phyloP scores from a whole-genome alignment of 75 land plant species.

The Sequoiadendron giganteum region DNA sequence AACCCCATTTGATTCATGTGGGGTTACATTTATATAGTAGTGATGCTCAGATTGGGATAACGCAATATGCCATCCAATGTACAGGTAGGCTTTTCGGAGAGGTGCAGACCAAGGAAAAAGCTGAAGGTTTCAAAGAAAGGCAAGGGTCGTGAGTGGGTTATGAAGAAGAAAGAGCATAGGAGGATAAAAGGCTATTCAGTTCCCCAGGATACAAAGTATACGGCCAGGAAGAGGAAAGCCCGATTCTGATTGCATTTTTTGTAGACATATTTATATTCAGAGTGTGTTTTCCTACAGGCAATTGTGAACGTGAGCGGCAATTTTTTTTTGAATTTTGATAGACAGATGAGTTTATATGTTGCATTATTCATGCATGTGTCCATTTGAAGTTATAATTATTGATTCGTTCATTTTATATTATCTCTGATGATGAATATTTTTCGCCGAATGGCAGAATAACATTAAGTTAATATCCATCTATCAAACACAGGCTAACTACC shows the following conservation, averaged over 20 bases:
- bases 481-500: too few relatives aligned
- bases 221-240: conserved; percentile 86
- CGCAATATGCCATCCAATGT: conserved; percentile 6
- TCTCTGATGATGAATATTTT: neutral
- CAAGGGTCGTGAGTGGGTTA: conserved; percentile 80
- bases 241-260: conserved; percentile 20
- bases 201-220: conserved; percentile 88
- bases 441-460: too few relatives aligned
- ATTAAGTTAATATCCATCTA: too few relatives aligned
- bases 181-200: conserved; percentile 74
- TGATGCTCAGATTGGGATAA: neutral
- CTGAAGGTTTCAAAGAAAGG: conserved; percentile 62
- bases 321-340: neutral
- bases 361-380: neutral
- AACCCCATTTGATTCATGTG: neutral
- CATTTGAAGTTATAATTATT: neutral
- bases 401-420: neutral
- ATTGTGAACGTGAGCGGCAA: neutral
- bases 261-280: neutral
- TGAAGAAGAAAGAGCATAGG: conserved; percentile 92
- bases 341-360: neutral
- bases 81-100: conserved; percentile 69
- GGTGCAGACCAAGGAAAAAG: conserved; percentile 83
- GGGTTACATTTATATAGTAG: neutral
- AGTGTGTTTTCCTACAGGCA: neutral